Evolutionary conservation across 2,329 filamentous ascomycete species (phyloP).

Genomic region (Pezicula neosporulosa): DNA sequence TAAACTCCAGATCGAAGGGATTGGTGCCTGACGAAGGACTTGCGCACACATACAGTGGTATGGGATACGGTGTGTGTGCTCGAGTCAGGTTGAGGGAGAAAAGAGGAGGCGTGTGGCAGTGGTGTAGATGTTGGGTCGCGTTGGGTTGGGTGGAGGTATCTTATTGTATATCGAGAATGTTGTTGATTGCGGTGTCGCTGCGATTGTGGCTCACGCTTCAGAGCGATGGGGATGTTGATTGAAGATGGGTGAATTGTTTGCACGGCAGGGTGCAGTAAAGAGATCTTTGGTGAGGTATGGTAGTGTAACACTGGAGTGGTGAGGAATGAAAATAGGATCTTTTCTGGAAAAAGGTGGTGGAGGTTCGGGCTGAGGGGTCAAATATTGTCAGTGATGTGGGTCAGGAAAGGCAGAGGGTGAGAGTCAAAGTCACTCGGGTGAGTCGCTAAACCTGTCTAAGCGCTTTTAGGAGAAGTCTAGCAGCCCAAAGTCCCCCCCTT

Average conservation of each 20-base stretch:
- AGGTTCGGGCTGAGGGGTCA: too few species aligned
- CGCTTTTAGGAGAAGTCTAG: too few species aligned
- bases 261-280: neutral
- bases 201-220: neutral
- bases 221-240: neutral
- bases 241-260: neutral
- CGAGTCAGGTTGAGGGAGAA: neutral
- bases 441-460: too few species aligned
- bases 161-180: neutral
- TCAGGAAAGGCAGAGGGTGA: too few species aligned
- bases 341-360: neutral
- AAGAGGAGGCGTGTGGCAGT: neutral
- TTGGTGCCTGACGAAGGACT: neutral
- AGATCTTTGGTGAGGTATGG: neutral
- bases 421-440: too few species aligned
- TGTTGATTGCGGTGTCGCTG: neutral
- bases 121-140: neutral
- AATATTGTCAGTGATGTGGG: too few species aligned
- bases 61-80: neutral
- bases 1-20: neutral
- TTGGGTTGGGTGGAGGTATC: neutral
- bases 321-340: neutral
- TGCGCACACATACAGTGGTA: neutral
- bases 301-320: neutral
- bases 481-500: too few species aligned